phyloP scores from a whole-genome alignment of 768 basidiomycete species.

The Gautieria morchelliformis region DNA sequence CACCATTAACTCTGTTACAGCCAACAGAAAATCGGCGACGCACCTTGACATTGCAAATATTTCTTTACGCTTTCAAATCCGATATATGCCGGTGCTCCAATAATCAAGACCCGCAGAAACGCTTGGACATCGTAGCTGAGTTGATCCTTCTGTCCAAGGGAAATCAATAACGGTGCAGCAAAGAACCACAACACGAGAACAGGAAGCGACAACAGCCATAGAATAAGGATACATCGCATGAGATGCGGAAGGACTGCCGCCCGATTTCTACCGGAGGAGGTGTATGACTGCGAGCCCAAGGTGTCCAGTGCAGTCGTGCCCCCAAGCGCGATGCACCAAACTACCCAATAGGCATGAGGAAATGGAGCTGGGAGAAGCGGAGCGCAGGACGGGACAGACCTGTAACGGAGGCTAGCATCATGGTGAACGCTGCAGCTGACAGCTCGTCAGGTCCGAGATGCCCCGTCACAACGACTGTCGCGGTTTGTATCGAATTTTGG shows the following conservation, averaged over 20 bases:
- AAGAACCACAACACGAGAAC: slow-evolving; percentile 54
- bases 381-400: slow-evolving; percentile 38
- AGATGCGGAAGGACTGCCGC: slow-evolving; percentile 64
- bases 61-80: slow-evolving; percentile 72
- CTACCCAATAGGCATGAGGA: slow-evolving; percentile 38
- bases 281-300: slow-evolving; percentile 69
- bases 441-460: slow-evolving; percentile 61
- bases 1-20: slow-evolving; percentile 1
- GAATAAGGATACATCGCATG: slow-evolving; percentile 55
- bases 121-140: slow-evolving; percentile 53
- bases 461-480: slow-evolving; percentile 52
- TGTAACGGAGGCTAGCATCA: slow-evolving; percentile 75
- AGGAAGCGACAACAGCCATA: slow-evolving; percentile 58
- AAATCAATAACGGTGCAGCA: slow-evolving; percentile 51
- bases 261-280: slow-evolving; percentile 40
- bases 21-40: slow-evolving; percentile 9
- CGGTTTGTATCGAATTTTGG: slow-evolving; percentile 67
- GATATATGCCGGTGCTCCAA: slow-evolving; percentile 65
- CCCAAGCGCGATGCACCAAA: slow-evolving; percentile 69
- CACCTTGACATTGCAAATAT: slow-evolving; percentile 73
- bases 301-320: slow-evolving; percentile 76
- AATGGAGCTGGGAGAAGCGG: slow-evolving; percentile 26
- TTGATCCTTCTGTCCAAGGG: slow-evolving; percentile 47
- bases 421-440: slow-evolving; percentile 60
- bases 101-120: slow-evolving; percentile 54